Conservation (phyloP, 306 rosid genomes). For the Luffa aegyptiaca region DNA sequence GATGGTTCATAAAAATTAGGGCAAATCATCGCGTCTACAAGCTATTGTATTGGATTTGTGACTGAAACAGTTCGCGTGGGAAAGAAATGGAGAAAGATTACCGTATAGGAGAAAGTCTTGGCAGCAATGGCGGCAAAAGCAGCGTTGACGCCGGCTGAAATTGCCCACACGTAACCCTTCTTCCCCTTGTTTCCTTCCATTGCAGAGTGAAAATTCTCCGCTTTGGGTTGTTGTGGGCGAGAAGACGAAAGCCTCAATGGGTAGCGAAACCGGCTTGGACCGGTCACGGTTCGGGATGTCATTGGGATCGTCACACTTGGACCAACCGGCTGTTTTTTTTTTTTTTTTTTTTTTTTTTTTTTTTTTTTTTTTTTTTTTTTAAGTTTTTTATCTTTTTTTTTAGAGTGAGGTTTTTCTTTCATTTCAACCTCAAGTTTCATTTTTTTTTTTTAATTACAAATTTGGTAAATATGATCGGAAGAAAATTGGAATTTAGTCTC, state of each 20-base stretch:
- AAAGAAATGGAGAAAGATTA: not conserved
- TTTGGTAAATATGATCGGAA: too few species aligned
- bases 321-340: not conserved
- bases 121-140: constrained; percentile 56
- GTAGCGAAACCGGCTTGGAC: not conserved
- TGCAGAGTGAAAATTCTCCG: not conserved
- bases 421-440: too few species aligned
- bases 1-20: not conserved
- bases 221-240: not conserved
- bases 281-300: not conserved
- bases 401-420: too few species aligned
- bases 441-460: too few species aligned
- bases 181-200: constrained; percentile 18
- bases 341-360: too few species aligned
- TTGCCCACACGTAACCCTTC: constrained; percentile 45
- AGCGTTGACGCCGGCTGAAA: constrained; percentile 47
- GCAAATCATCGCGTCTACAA: not conserved
- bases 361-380: too few species aligned
- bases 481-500: too few species aligned
- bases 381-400: too few species aligned
- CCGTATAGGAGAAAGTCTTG: constrained; percentile 40
- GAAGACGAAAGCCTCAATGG: not conserved
- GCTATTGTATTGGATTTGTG: not conserved
- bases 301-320: not conserved
- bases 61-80: not conserved